Percentiles rank a stretch among this genome's conserved stretches.
These are phyloP conservation scores for Bisporella sp. DNA, from an alignment of 2,329 filamentous ascomycete genomes.

Conservation along the genomic window DNA sequence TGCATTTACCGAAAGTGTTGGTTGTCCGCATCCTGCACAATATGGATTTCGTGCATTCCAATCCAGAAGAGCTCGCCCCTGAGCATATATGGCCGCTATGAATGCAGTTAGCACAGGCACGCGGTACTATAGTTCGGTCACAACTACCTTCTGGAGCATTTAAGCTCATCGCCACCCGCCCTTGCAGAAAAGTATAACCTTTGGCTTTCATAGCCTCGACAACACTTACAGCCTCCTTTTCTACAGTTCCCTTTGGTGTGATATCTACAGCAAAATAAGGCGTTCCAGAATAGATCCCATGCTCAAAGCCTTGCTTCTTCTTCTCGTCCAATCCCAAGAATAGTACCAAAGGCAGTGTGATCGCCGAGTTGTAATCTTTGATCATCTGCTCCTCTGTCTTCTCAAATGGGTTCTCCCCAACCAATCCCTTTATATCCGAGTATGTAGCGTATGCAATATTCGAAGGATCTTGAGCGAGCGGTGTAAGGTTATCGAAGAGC, in stretches of 20 bases:
- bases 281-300: constrained; percentile 64
- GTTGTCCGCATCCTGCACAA: constrained; percentile 82
- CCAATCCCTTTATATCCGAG: constrained; percentile 61
- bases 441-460: constrained; percentile 63
- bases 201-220: constrained; percentile 51
- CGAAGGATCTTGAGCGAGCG: constrained; percentile 55
- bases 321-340: constrained; percentile 80
- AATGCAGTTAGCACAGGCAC: neutral
- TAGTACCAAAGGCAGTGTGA: constrained; percentile 63
- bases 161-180: constrained; percentile 47
- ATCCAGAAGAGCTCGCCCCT: constrained; percentile 80
- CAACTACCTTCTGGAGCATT: constrained; percentile 40
- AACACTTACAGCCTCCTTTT: constrained; percentile 54
- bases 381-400: constrained; percentile 67
- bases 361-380: constrained; percentile 64
- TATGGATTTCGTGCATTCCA: constrained; percentile 93
- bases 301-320: constrained; percentile 40
- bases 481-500: constrained; percentile 71
- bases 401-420: constrained; percentile 65
- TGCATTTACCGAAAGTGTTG: constrained; percentile 70
- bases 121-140: neutral
- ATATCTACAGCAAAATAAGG: constrained; percentile 90
- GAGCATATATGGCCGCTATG: constrained; percentile 80
- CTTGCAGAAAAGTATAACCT: constrained; percentile 59
- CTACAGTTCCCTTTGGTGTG: constrained; percentile 60